Evolutionary conservation across 2,329 filamentous ascomycete species (phyloP).

Genomic region (Colletotrichum euphorbiae): DNA sequence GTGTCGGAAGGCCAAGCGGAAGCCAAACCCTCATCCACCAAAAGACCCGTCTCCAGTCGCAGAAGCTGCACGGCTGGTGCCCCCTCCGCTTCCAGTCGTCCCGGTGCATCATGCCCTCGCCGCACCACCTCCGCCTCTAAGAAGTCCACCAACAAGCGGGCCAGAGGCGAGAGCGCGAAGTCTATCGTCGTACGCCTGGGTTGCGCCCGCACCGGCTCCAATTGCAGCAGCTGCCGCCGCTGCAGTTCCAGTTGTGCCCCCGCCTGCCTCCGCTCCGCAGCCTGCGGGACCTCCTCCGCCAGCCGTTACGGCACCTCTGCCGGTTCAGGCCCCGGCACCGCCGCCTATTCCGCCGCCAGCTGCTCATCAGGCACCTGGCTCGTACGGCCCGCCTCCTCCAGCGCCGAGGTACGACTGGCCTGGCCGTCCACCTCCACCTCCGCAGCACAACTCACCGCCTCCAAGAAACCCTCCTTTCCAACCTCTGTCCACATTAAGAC

Average conservation of each 20-base stretch:
- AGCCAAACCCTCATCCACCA: conserved; percentile 51
- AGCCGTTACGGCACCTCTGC: conserved; percentile 40
- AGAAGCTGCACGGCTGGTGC: conserved; percentile 22
- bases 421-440: conserved; percentile 58
- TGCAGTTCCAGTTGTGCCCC: conserved; percentile 34
- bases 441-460: conserved; percentile 60
- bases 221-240: conserved; percentile 41
- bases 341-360: conserved; percentile 50
- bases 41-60: conserved; percentile 31
- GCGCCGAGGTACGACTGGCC: conserved; percentile 58
- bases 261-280: conserved; percentile 37
- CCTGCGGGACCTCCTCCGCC: conserved; percentile 37
- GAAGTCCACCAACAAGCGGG: conserved; percentile 37
- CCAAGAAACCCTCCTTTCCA: conserved; percentile 54
- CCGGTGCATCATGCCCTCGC: conserved; percentile 44
- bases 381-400: conserved; percentile 47
- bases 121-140: conserved; percentile 40
- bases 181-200: conserved; percentile 37
- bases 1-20: conserved; percentile 69
- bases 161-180: conserved; percentile 40
- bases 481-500: conserved; percentile 60
- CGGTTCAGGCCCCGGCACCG: conserved; percentile 43
- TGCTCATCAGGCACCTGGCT: conserved; percentile 50
- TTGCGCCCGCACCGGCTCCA: conserved; percentile 36
- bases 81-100: conserved; percentile 44